Percentiles rank a stretch among this genome's conserved stretches.
Evolutionary conservation across 139 green algal species (phyloP).

Genomic region (Parachlorella kessleri): DNA sequence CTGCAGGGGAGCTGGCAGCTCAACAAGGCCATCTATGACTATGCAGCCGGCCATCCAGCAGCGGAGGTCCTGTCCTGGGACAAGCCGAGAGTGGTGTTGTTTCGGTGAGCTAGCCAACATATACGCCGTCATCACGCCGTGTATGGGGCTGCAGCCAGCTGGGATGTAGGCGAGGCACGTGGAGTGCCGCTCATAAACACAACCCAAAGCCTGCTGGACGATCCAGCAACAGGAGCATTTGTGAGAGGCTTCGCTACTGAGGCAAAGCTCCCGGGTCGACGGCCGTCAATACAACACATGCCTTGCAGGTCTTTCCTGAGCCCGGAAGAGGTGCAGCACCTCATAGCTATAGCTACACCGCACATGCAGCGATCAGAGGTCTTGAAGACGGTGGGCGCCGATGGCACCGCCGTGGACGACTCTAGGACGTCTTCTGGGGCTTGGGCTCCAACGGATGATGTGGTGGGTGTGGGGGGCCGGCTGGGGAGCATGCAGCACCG

Average conservation of each 20-base stretch:
- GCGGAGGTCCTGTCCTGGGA: conserved; percentile 24
- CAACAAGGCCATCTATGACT: conserved; percentile 32
- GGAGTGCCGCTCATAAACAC: no score
- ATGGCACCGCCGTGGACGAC: not conserved
- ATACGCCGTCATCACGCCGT: no score
- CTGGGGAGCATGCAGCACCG: no score
- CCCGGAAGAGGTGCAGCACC: conserved; percentile 35
- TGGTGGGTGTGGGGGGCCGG: no score
- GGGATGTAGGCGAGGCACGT: no score
- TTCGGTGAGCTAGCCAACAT: no score
- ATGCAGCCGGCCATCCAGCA: conserved; percentile 21
- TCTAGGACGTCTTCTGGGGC: conserved; percentile 19
- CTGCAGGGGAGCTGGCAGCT: conserved; percentile 33
- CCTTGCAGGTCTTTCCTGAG: conserved; percentile 39
- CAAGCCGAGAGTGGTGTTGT: conserved; percentile 32
- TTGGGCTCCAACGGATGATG: conserved; percentile 23
- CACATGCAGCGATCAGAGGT: conserved; percentile 39
- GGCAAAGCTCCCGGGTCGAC: no score
- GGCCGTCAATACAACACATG: no score
- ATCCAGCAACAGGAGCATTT: no score
- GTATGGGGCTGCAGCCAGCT: no score
- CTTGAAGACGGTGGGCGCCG: not conserved
- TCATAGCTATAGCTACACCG: conserved; percentile 23
- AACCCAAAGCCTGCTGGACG: no score
- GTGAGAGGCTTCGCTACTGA: no score